Evolutionary conservation across 2,329 filamentous ascomycete species (phyloP).

Genomic region (Volutella citrinella): DNA sequence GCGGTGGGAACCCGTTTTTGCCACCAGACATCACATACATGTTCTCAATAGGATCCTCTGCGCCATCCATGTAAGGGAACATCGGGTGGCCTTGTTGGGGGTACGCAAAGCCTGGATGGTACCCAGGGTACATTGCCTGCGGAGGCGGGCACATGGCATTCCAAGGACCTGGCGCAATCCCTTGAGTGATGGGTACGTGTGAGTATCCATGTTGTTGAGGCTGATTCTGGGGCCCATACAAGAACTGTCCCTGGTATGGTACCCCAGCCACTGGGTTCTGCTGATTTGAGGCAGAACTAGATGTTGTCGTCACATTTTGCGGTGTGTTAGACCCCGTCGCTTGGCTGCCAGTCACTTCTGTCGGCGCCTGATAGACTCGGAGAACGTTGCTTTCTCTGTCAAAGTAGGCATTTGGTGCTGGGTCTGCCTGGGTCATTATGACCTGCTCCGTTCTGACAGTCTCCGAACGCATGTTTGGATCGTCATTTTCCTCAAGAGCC

Average conservation of each 20-base stretch:
- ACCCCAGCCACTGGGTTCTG: too few relatives aligned
- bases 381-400: constrained; percentile 50
- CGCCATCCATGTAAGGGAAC: constrained; percentile 1
- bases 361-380: too few relatives aligned
- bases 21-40: constrained; percentile 5
- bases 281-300: too few relatives aligned
- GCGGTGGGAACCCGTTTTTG: too few relatives aligned
- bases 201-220: constrained; percentile 16
- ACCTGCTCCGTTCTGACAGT: constrained; percentile 55
- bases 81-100: constrained; percentile 7
- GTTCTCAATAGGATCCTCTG: too few relatives aligned
- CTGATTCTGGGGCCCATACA: constrained; percentile 34
- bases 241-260: too few relatives aligned
- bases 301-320: too few relatives aligned
- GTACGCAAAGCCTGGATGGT: constrained; percentile 9
- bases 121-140: too few relatives aligned
- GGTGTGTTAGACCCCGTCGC: too few relatives aligned
- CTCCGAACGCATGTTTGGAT: constrained; percentile 42
- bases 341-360: too few relatives aligned
- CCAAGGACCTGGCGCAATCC: constrained; percentile 22
- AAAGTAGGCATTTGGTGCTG: constrained; percentile 58
- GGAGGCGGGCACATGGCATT: constrained; percentile 18
- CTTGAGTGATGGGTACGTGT: constrained; percentile 30
- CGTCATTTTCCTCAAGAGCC: constrained; percentile 7
- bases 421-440: constrained; percentile 50